phyloP scores from a whole-genome alignment of 2,329 filamentous ascomycete species.

The Sporothrix brasiliensis region DNA sequence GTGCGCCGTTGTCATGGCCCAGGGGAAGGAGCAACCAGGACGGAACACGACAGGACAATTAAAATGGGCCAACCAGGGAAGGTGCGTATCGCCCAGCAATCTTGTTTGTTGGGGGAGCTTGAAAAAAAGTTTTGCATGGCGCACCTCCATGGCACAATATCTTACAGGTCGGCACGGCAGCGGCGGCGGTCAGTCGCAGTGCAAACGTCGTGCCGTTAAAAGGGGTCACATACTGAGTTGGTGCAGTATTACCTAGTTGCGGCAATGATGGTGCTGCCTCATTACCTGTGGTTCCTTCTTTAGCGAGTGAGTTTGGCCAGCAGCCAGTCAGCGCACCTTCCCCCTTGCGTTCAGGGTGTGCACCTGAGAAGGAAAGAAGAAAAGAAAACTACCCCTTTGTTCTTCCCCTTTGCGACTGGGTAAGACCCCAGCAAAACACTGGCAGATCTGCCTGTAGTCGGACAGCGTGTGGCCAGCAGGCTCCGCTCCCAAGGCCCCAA shows the following conservation, averaged over 20 bases:
- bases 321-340: slow-evolving; percentile 29
- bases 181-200: slow-evolving; percentile 22
- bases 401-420: slow-evolving; percentile 18
- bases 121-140: slow-evolving; percentile 21
- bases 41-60: slow-evolving; percentile 21
- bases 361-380: not conserved
- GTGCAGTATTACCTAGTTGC: not conserved
- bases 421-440: slow-evolving; percentile 22
- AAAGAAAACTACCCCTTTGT: slow-evolving; percentile 22
- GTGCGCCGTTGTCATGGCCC: slow-evolving; percentile 15
- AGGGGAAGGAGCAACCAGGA: slow-evolving; percentile 22
- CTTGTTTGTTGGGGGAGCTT: slow-evolving; percentile 36
- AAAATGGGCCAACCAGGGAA: slow-evolving; percentile 33
- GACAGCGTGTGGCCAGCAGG: not conserved
- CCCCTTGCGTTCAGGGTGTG: slow-evolving; percentile 17
- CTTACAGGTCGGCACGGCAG: slow-evolving; percentile 24
- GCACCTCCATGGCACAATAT: slow-evolving; percentile 7
- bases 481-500: slow-evolving; percentile 10
- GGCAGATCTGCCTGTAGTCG: not conserved
- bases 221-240: not conserved
- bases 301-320: not conserved
- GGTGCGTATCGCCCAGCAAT: slow-evolving; percentile 33
- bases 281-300: not conserved
- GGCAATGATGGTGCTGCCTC: not conserved
- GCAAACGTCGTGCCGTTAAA: not conserved